Evolutionary conservation across 2,329 filamentous ascomycete genomes (phyloP).

Genomic region (Claviceps monticola): DNA sequence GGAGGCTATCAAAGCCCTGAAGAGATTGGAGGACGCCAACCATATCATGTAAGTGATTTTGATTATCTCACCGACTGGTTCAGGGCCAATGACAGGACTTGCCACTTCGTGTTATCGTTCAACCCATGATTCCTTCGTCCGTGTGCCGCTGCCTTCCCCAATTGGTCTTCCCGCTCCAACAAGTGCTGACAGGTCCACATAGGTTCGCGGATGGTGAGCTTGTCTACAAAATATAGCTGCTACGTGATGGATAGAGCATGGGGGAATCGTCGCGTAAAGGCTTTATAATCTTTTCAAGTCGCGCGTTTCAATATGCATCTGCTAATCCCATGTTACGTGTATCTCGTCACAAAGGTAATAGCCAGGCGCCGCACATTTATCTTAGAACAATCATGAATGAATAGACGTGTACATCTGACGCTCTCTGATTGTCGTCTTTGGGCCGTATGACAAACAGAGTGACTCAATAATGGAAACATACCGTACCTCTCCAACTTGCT

Average conservation of each 20-base stretch:
- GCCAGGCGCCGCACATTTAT: not conserved
- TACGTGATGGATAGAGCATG: not conserved
- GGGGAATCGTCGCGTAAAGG: not conserved
- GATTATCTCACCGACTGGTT: not conserved
- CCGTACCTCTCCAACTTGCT: not conserved
- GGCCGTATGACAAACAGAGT: not conserved
- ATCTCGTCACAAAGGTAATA: not conserved
- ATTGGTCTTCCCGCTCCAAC: not conserved
- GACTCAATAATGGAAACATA: not conserved
- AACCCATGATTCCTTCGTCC: not conserved
- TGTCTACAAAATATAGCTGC: constrained; percentile 52
- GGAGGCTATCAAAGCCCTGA: constrained; percentile 67
- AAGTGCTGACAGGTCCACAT: constrained; percentile 9
- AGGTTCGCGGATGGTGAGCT: constrained; percentile 49
- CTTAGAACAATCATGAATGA: not conserved
- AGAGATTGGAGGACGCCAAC: constrained; percentile 68
- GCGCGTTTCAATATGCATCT: not conserved
- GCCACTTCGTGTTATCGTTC: not conserved
- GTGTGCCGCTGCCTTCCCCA: not conserved
- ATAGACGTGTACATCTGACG: not conserved
- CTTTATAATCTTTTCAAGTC: not conserved
- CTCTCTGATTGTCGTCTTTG: not conserved
- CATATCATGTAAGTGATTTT: constrained; percentile 69
- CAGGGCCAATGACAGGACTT: not conserved
- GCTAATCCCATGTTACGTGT: not conserved